Base-by-base conservation (phyloP, 1,139 yeast species). In the Yamadazyma aaseri region DNA sequence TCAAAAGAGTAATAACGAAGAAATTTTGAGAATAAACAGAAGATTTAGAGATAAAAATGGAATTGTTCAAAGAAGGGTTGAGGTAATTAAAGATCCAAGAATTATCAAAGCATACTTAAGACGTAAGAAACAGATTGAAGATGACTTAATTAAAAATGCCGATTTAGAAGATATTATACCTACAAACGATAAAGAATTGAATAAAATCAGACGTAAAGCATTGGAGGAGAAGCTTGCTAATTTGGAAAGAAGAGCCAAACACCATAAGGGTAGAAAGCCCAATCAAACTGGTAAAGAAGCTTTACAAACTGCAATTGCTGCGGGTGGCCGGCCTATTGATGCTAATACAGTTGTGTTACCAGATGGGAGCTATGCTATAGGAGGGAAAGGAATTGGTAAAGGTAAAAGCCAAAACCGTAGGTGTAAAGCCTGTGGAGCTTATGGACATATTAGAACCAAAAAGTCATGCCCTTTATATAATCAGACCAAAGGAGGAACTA, bases 341-440 rank as follows among this genome's bases (percentile, higher is more conserved):
- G 65, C 74, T 35, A 58, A 67, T 43, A 66, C 73, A 1, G 73
- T 67, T 5, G 55, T 61, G 50, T 51, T 67, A 35, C 74, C 74
- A 2, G 73, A 65, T 44, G 73, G 74, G 1, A 58, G 71, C n/a
- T 63, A 59, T 41, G 72, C 73, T 3, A 56, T 73, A 32, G 74
- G 77, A 23, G 83, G 82, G 10, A 78, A 76, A 45, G 86, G 84
- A 26, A 75, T 77, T 32, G 86, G 87, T 11, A 82, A 81, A 51
- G 85, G 84, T 6, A 86, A 86, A 53, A 79, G 89, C 36, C 86
- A 86, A 2, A 81, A 86, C 6, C 71, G 97, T 54, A 76, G 87
- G 51, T 92, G 97, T 63, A 89, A 95, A 4, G 84, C 95, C 2
- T 92, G 97, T 71, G 97, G 97, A 17, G 95, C 92, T 3, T 74